Base-by-base conservation (phyloP, 306 rosid species). In the Vicia villosa region DNA sequence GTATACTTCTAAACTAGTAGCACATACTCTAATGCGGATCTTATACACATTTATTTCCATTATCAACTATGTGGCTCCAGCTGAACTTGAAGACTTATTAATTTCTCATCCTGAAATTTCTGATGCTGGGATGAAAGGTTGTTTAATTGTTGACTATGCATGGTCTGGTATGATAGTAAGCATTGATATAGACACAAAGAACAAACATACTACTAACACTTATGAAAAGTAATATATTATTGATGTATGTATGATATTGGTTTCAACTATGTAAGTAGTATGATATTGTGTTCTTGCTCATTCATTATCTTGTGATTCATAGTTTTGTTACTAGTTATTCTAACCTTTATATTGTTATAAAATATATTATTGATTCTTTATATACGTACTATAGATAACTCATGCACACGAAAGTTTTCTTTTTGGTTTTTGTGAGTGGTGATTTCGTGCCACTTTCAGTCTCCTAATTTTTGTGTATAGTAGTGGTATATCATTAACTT, bases 61-160 rank as follows among this genome's bases (percentile, higher is more conserved):
- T 38, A 6, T 45, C 9, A 20, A 20, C 10, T 34, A 85, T 82
- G 86, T 85, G 36, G 86, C 86, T 6, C 89, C 84, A 0, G 84
- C 86, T 5, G 86, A 85, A 75, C 79, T 84, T 22, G 88, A 84
- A 75, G 88, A 81, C 28, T 73, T 81, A 36, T 67, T 84, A 0
- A 49, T 79, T 75, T 75, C 82, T 56, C 88, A 78, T 69, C 69
- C 80, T 15, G 78, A 85, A 69, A 73, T 82, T 43, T 15, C 57
- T 41, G 86, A 85, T 68, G 83, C 88, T 4, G 78, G 69, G 24
- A 84, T 84, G 51, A 65, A 69, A 73, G 55, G 59, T 16, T 66
- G 16, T 62, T 68, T 43, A n/a, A 12, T 22, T 49, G 66, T 67
- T 76, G 72, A 80, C 75, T 64, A 21, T 52, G 30, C 8, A 47